Evolutionary conservation across 768 basidiomycete genomes (phyloP), one percentile per base, ranked within the genome.

Genomic region (Xanthoconium purpureum): DNA sequence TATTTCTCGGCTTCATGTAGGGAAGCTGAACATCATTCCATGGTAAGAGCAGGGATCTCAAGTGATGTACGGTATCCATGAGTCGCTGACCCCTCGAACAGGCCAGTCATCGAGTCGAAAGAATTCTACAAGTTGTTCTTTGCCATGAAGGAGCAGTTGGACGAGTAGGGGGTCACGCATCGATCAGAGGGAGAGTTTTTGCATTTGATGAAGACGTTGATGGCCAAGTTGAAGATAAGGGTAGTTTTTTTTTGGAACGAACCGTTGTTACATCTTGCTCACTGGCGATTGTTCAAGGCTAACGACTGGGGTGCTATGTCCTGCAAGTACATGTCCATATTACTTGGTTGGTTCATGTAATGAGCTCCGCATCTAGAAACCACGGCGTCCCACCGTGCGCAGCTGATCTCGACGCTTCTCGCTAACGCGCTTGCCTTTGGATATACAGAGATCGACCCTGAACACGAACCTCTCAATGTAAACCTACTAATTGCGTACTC

Each of bases 241-340:
- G 15, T 52, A 1, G 0, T 52, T 24, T 24, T 4, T 4, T 9
- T 5, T 51, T 5, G 5, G 17, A 14, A n/a, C 14, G 15, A 20
- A 10, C 0, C 11, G 5, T 17, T 28, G 17, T 33, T 32, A n/a
- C 14, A 3, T 7, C 30, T 18, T 38, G 7, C 43, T 60, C 17
- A 52, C 30, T 43, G 7, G 13, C 17, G 14, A 20, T 39, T 45
- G 3, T 45, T 44, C 9, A 53, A 84, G 84, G 77, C 80, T 3
- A 84, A 84, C 35, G 85, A 86, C 56, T 86, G 85, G 84, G 81
- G 82, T 15, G 74, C 84, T 0, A 71, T 85, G 48, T 84, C 84
- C 44, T 82, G 85, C 85, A 60, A 47, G 82, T 66, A 9, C 2
- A 15, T 10, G 11, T 0, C 0, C 7, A 0, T 38, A 24, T 37